Evolutionary conservation across 352 stramenopile species (phyloP).

Genomic region (Phytophthora chlamydospora): DNA sequence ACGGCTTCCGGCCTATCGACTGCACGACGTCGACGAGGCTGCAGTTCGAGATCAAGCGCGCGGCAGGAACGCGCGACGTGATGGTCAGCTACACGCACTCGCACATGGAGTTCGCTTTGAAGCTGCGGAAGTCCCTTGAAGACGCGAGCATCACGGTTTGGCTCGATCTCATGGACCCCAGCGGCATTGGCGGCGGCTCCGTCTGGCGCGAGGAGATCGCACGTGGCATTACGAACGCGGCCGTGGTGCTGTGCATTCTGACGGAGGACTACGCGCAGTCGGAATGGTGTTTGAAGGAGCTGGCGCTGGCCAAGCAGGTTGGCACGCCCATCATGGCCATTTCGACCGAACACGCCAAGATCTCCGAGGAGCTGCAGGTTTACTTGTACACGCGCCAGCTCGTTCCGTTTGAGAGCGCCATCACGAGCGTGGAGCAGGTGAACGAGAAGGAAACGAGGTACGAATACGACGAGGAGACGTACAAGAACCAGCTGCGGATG

Average conservation of each 20-base stretch:
- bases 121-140: conserved; percentile 72
- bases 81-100: conserved; percentile 91
- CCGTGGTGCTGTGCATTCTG: conserved; percentile 77
- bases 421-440: conserved; percentile 53
- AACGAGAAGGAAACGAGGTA: conserved; percentile 58
- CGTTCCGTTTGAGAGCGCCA: conserved; percentile 77
- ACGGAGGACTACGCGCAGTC: conserved; percentile 79
- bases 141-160: conserved; percentile 79
- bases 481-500: conserved; percentile 72
- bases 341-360: conserved; percentile 69
- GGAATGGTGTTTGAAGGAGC: conserved; percentile 83
- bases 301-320: conserved; percentile 82
- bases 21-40: conserved; percentile 79
- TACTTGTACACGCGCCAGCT: conserved; percentile 87
- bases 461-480: conserved; percentile 70
- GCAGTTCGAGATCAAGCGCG: conserved; percentile 79
- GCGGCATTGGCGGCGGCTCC: conserved; percentile 75
- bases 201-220: conserved; percentile 88
- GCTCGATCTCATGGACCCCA: conserved; percentile 86
- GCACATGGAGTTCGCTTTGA: conserved; percentile 79
- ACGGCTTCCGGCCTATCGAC: conserved; percentile 69
- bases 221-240: conserved; percentile 71
- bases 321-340: conserved; percentile 81
- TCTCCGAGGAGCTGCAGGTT: conserved; percentile 86
- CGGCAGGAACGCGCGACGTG: conserved; percentile 73